A percentile compares a stretch with the other conserved stretches of the same genome.
phyloP scores from a whole-genome alignment of 176 grass and related monocot species.

The Echinochloa phyllopogon region DNA sequence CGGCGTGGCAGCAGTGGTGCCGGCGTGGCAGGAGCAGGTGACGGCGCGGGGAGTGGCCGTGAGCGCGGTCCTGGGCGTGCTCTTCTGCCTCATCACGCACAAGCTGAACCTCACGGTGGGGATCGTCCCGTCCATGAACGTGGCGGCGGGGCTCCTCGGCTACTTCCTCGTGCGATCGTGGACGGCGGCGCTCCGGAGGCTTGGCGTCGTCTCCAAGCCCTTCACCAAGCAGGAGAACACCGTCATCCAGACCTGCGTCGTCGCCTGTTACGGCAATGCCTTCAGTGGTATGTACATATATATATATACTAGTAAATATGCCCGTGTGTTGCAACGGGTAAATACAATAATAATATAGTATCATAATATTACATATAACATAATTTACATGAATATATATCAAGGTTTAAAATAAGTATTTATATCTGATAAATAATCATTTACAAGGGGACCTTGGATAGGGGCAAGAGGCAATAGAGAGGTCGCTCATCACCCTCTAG shows the following conservation, averaged over 20 bases:
- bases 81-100: constrained; percentile 76
- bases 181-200: constrained; percentile 42
- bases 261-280: constrained; percentile 77
- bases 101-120: constrained; percentile 92
- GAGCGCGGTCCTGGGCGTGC: constrained; percentile 59
- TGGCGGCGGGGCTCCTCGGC: constrained; percentile 68
- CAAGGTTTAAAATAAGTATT: too few species aligned
- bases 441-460: too few species aligned
- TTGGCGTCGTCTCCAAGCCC: constrained; percentile 56
- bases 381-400: too few species aligned
- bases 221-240: constrained; percentile 93
- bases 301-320: too few species aligned
- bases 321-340: too few species aligned
- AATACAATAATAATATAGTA: too few species aligned
- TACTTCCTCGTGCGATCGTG: constrained; percentile 32
- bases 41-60: constrained; percentile 58
- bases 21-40: constrained; percentile 69
- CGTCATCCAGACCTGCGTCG: constrained; percentile 85
- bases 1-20: constrained; percentile 58
- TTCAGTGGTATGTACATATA: constrained; percentile 73
- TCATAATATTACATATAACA: too few species aligned
- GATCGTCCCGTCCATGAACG: constrained; percentile 84
- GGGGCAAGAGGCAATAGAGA: too few species aligned
- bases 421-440: too few species aligned
- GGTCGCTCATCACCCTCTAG: too few species aligned